Base-by-base conservation (phyloP, 306 rosid genomes). In the Prunus campanulata region DNA sequence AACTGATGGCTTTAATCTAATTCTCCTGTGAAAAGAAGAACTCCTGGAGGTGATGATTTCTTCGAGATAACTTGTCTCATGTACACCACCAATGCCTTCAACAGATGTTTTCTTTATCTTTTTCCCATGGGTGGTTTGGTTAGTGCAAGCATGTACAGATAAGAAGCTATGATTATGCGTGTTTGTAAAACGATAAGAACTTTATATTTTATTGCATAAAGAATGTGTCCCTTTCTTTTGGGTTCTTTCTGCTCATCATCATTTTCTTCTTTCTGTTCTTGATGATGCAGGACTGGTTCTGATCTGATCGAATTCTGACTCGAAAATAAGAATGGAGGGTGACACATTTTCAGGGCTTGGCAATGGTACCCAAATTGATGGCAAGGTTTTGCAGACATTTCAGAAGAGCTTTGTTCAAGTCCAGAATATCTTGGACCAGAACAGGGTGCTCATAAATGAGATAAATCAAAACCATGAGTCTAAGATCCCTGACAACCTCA, bases 401-500 rank as follows among this genome's bases (percentile, higher is more conserved):
- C 87, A 95, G 85, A 89, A 87, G 82, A 95, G 79, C 85, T 95
- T 92, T 79, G 93, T 74, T 72, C 96, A 95, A 92, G 99, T 95
- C 11, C 99, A 95, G 77, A 76, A 87, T 74, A 90, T 95, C 61
- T 79, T 95, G 86, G 99, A 95, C 85, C 97, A 95, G 80, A 95
- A 95, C 81, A 85, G 95, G 88, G 62, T 95, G 57, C 93, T 95
- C 50, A 95, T 95, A 84, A 95, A 86, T 60, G 93, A 95, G 89
- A 95, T 95, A 83, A 95, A 95, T 90, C 97, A 95, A 79, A 95
- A 95, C 78, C 99, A 95, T 3, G 99, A 95, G 80, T 95, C 99
- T 25, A 95, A 90, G 79, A 80, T 90, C 62, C 96, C 99, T 18
- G 97, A 95, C 87, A 92, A 95, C 71, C 87, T 95, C 16, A 90